phyloP scores from a whole-genome alignment of 805 yeast genomes.

The Pichia manshurica region DNA sequence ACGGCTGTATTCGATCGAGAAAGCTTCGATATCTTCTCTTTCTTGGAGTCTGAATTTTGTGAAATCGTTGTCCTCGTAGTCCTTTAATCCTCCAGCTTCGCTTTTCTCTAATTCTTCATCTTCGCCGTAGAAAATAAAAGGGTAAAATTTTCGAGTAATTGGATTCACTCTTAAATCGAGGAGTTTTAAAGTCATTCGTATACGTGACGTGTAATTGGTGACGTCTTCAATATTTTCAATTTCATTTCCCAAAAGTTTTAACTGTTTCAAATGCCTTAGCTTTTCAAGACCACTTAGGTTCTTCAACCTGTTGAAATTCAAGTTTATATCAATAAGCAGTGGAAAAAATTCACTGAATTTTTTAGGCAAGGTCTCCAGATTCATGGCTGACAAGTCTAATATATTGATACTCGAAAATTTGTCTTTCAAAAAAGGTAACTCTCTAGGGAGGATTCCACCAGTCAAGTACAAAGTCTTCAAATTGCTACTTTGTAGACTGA shows the following conservation, averaged over 20 bases:
- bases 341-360: slow-evolving; percentile 39
- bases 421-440: slow-evolving; percentile 5
- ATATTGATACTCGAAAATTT: slow-evolving; percentile 32
- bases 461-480: slow-evolving; percentile 33
- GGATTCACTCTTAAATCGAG: slow-evolving; percentile 49
- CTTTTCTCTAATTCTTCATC: slow-evolving; percentile 9
- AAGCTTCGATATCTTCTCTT: slow-evolving; percentile 48
- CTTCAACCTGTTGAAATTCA: slow-evolving; percentile 43
- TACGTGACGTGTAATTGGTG: slow-evolving; percentile 26
- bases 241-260: slow-evolving; percentile 43
- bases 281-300: slow-evolving; percentile 32
- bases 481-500: slow-evolving; percentile 19
- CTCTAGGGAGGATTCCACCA: slow-evolving; percentile 20
- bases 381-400: slow-evolving; percentile 44
- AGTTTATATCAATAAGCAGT: slow-evolving; percentile 40
- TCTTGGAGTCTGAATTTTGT: slow-evolving; percentile 39
- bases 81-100: not conserved
- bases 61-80: slow-evolving; percentile 1
- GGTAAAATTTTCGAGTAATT: slow-evolving; percentile 41
- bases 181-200: slow-evolving; percentile 31
- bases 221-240: slow-evolving; percentile 33
- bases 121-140: slow-evolving; percentile 48
- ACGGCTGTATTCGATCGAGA: slow-evolving; percentile 41
- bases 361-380: slow-evolving; percentile 34
- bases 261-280: slow-evolving; percentile 33